Evolutionary conservation across 2,329 filamentous ascomycete species (phyloP).

Genomic region (Clonostachys rhizophaga): DNA sequence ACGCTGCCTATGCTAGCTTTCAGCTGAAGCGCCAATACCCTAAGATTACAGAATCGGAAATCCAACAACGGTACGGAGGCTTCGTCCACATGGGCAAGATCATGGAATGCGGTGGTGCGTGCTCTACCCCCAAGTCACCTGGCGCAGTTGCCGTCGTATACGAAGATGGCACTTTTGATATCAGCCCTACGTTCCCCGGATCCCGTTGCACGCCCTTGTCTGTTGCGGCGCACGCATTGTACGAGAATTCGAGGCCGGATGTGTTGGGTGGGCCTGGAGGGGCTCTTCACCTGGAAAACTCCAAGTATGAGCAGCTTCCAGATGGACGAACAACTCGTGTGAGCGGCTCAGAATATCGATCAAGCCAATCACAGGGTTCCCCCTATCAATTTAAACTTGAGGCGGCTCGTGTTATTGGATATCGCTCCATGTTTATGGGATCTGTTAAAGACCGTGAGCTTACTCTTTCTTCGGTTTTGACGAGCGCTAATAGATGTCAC

Average conservation of each 20-base stretch:
- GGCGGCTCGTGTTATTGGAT: slow-evolving; percentile 31
- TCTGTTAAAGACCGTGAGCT: not conserved
- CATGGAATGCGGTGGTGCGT: slow-evolving; percentile 45
- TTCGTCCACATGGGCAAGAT: slow-evolving; percentile 47
- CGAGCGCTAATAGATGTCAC: not conserved
- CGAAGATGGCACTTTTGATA: slow-evolving; percentile 35
- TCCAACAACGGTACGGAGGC: slow-evolving; percentile 14
- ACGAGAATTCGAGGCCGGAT: slow-evolving; percentile 50
- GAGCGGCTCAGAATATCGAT: slow-evolving; percentile 16
- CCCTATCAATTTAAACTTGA: slow-evolving; percentile 42
- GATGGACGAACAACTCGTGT: slow-evolving; percentile 1
- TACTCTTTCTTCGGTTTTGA: not conserved
- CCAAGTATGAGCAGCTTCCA: slow-evolving; percentile 11
- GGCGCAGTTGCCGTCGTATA: slow-evolving; percentile 35
- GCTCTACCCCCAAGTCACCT: slow-evolving; percentile 38
- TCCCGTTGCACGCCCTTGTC: slow-evolving; percentile 38
- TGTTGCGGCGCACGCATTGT: slow-evolving; percentile 48
- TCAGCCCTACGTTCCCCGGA: slow-evolving; percentile 29
- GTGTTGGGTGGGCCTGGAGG: slow-evolving; percentile 44
- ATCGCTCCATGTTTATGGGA: slow-evolving; percentile 36
- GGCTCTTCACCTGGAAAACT: slow-evolving; percentile 39
- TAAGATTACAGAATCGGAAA: not conserved
- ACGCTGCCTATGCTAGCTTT: slow-evolving; percentile 17
- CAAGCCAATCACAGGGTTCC: slow-evolving; percentile 1
- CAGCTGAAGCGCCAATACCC: slow-evolving; percentile 1